Conservation (phyloP, 2,329 filamentous ascomycete species). For the Blumeria graminis region DNA sequence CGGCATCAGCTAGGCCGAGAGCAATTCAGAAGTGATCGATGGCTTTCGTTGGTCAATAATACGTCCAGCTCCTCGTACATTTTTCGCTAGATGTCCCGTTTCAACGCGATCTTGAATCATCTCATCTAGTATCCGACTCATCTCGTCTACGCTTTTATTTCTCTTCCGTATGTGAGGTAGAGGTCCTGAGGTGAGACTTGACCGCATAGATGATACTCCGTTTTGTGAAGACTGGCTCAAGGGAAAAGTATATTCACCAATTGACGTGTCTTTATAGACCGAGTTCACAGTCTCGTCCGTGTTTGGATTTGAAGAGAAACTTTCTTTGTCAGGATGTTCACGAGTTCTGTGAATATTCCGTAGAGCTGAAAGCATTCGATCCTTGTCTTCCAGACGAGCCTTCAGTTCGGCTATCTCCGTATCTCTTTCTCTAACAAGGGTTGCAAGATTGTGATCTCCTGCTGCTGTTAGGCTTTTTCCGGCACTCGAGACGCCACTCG, state of each 20-base stretch:
- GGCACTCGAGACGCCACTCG: conserved; percentile 37
- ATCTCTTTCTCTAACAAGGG: conserved; percentile 67
- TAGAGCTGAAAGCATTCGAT: conserved; percentile 73
- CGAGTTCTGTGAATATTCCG: conserved; percentile 67
- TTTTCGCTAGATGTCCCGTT: conserved; percentile 27
- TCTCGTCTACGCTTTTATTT: conserved; percentile 58
- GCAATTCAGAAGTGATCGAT: too few relatives aligned
- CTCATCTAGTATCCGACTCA: conserved; percentile 81
- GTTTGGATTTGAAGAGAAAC: conserved; percentile 6
- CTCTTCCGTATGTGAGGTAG: conserved; percentile 10
- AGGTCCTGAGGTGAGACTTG: background rate
- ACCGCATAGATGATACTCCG: conserved; percentile 4
- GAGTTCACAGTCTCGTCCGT: conserved; percentile 13
- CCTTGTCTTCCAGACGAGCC: conserved; percentile 76
- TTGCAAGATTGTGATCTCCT: conserved; percentile 53
- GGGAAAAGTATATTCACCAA: conserved; percentile 8
- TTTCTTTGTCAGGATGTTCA: conserved; percentile 44
- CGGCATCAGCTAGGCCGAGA: too few relatives aligned
- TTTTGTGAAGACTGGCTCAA: conserved; percentile 7
- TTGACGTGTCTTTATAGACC: conserved; percentile 12
- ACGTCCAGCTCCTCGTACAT: background rate
- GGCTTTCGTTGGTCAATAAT: background rate
- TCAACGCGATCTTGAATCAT: conserved; percentile 86
- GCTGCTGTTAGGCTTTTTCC: conserved; percentile 43
- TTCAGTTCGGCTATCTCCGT: conserved; percentile 79